Evolutionary conservation across 176 grass and related monocot species (phyloP).

Genomic region (Triticum timopheevii): DNA sequence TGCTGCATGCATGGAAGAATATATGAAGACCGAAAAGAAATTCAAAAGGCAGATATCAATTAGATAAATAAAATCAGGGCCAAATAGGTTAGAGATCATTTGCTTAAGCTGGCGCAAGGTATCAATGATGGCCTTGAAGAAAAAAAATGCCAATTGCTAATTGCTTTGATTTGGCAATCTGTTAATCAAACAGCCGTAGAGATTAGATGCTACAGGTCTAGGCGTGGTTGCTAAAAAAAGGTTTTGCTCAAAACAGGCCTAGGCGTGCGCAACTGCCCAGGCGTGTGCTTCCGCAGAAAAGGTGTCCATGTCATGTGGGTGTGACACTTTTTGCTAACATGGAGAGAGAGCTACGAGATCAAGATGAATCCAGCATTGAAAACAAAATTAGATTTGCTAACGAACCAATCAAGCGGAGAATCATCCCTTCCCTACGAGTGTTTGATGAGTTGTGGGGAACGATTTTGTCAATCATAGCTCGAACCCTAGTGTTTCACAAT

Average conservation of each 20-base stretch:
- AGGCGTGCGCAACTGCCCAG: neutral
- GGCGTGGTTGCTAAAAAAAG: neutral
- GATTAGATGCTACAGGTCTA: slow-evolving; percentile 47
- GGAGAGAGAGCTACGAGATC: neutral
- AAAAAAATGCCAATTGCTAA: slow-evolving; percentile 31
- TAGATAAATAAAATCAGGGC: neutral
- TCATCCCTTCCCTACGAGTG: neutral
- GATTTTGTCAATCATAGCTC: neutral
- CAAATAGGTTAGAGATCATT: slow-evolving; percentile 7
- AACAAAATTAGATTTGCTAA: slow-evolving; percentile 1
- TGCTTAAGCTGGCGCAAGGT: slow-evolving; percentile 4
- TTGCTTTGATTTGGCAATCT: slow-evolving; percentile 29
- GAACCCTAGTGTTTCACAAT: neutral
- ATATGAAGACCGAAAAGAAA: neutral
- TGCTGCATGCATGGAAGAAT: slow-evolving; percentile 35
- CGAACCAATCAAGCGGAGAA: neutral
- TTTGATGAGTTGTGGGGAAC: neutral
- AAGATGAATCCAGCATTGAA: neutral
- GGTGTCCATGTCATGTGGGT: neutral
- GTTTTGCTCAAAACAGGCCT: too few relatives aligned
- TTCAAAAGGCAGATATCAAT: neutral
- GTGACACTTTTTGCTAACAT: slow-evolving; percentile 9
- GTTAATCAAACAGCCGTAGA: slow-evolving; percentile 37
- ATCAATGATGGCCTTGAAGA: slow-evolving; percentile 38
- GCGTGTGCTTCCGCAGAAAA: too few relatives aligned